These are phyloP conservation scores for Calonectria hongkongensis DNA, from an alignment of 2,329 filamentous ascomycete species.

Conservation along the genomic window DNA sequence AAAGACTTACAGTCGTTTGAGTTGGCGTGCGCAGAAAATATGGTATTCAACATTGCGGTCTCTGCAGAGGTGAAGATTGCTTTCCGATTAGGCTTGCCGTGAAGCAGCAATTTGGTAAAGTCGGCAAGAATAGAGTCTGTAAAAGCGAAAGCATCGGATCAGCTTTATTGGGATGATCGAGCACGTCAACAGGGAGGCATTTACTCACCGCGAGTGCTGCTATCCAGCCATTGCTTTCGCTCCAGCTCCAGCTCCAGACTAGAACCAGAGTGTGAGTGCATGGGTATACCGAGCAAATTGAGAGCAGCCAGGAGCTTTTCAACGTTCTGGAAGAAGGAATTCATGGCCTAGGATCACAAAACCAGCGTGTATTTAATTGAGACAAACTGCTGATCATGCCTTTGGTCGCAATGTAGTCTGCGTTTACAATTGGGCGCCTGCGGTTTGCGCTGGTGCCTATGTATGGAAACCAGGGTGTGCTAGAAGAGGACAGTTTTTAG, in stretches of 20 bases:
- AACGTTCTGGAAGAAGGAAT: neutral
- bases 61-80: neutral
- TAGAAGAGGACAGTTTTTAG: neutral
- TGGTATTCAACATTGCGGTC: neutral
- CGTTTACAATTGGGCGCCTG: neutral
- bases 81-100: neutral
- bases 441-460: neutral
- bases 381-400: neutral
- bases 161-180: neutral
- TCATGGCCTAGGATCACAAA: neutral
- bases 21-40: slow-evolving; percentile 1
- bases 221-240: slow-evolving; percentile 11
- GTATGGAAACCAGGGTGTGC: neutral
- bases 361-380: neutral
- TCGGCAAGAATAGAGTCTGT: neutral
- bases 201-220: neutral
- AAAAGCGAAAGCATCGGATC: neutral
- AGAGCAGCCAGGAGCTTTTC: neutral
- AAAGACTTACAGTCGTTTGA: neutral
- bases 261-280: neutral
- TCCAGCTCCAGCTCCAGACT: neutral
- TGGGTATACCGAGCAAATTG: no score
- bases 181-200: neutral
- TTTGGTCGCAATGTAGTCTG: neutral
- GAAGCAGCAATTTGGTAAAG: neutral